Base-by-base conservation (phyloP, 306 rosid genomes). In the Hylodesmum podocarpum region DNA sequence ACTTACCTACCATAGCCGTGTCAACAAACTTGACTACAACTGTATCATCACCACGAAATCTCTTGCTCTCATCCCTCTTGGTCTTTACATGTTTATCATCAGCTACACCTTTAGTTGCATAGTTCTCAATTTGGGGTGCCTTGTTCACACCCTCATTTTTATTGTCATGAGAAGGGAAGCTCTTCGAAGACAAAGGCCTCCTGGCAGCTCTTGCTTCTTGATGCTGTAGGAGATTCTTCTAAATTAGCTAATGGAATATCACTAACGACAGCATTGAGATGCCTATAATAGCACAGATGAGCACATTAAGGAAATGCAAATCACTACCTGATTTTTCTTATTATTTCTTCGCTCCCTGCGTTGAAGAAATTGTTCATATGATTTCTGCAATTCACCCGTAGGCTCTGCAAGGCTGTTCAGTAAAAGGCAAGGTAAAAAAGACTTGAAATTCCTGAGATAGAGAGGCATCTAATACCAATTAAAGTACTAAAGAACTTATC, bases 401-500 rank as follows among this genome's bases (percentile, higher is more conserved):
- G 97, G 98, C 79, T 94, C 97, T 51, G 96, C 98, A 79, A 89
- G 93, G 73, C 98, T 94, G 84, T 44, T 76, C 37, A 72, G 79
- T 58, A 73, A 70, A 46, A 37, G 64, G 58, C 43, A n/a, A 73
- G 4, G 77, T 28, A 33, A 80, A 78, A 15, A 75, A 25, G 41
- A 70, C 43, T 70, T 10, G 62, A 58, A 81, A 79, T 62, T 40
- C 73, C 53, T 70, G 58, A 44, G 21, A 4, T 44, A 71, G 37
- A 74, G 37, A 29, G 68, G 27, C 65, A 41, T 34, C 18, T 16
- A 73, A 33, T 24, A 44, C 22, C 73, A 71, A 10, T 46, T 13
- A 51, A 67, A 69, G 62, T 21, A 66, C 15, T 36, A 4, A 53
- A 25, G 14, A 13, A 55, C 24, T 15, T 70, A 57, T 46, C 13